These are phyloP conservation scores for Thalassiosira mediterranea DNA, from an alignment of 352 stramenopile species.

Conservation along the genomic window DNA sequence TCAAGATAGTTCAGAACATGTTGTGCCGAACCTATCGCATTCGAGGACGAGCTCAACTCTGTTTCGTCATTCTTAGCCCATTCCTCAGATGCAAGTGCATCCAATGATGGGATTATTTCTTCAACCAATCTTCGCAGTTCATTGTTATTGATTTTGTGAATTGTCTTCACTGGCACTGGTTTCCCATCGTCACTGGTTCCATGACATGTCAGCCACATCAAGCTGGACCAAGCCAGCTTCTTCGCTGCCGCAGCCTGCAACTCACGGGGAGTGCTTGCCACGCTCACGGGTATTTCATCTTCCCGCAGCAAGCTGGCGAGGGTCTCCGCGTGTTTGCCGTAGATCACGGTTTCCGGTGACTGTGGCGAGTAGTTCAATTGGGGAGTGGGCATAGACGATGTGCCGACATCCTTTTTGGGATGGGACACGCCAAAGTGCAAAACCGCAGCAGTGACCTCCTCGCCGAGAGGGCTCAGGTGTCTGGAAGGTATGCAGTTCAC, in stretches of 20 bases:
- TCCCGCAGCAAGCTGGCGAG: conserved; percentile 39
- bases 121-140: conserved; percentile 50
- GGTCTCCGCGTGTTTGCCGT: conserved; percentile 59
- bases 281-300: conserved; percentile 47
- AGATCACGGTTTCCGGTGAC: conserved; percentile 59
- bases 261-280: conserved; percentile 26
- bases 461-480: conserved; percentile 26
- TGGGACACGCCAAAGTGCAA: conserved; percentile 68
- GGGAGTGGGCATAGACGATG: conserved; percentile 6
- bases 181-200: neutral
- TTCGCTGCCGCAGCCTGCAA: conserved; percentile 39
- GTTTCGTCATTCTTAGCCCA: conserved; percentile 21
- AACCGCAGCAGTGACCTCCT: conserved; percentile 54
- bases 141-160: conserved; percentile 34
- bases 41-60: neutral
- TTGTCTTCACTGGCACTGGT: conserved; percentile 36
- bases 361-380: conserved; percentile 22
- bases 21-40: conserved; percentile 1
- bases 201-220: conserved; percentile 70
- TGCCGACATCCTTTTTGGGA: neutral
- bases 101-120: conserved; percentile 55
- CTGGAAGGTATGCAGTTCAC: conserved; percentile 61
- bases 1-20: conserved; percentile 55
- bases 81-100: conserved; percentile 27
- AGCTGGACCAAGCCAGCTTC: conserved; percentile 67